A percentile compares a stretch with the other conserved stretches of the same genome.
These are phyloP conservation scores for Clathrospora elynae DNA, from an alignment of 2,329 filamentous ascomycete species.

Conservation along the genomic window DNA sequence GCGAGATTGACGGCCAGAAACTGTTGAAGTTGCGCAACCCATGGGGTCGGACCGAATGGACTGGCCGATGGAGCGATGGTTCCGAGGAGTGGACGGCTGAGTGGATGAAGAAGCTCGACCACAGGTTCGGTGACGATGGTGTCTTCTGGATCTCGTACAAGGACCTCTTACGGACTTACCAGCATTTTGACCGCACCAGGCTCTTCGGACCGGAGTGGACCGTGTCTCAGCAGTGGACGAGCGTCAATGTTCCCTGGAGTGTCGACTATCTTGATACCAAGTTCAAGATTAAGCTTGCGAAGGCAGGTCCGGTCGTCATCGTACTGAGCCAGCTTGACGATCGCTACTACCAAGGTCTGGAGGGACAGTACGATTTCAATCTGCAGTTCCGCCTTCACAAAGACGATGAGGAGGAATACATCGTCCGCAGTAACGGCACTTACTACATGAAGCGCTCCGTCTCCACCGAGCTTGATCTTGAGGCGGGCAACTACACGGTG, in stretches of 20 bases:
- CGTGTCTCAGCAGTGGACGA: constrained; percentile 66
- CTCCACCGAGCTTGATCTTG: constrained; percentile 75
- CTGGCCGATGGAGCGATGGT: constrained; percentile 79
- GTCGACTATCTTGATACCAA: constrained; percentile 66
- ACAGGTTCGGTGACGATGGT: constrained; percentile 78
- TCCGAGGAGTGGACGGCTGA: constrained; percentile 84
- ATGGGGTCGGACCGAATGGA: constrained; percentile 82
- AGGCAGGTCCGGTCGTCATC: constrained; percentile 61
- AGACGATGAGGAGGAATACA: constrained; percentile 64
- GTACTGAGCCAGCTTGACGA: constrained; percentile 65
- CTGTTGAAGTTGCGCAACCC: constrained; percentile 64
- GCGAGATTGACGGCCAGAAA: constrained; percentile 65
- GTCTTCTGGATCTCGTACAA: constrained; percentile 66
- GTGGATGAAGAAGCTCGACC: constrained; percentile 72
- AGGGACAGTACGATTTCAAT: constrained; percentile 62
- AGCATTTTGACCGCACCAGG: constrained; percentile 64
- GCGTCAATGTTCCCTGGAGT: constrained; percentile 64
- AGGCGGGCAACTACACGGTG: constrained; percentile 75
- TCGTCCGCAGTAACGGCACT: constrained; percentile 61
- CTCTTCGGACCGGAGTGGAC: constrained; percentile 66
- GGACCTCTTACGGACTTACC: constrained; percentile 63
- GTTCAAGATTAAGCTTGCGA: constrained; percentile 60
- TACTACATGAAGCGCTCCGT: constrained; percentile 73
- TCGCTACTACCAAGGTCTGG: constrained; percentile 64
- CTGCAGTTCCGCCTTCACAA: constrained; percentile 65